These are phyloP conservation scores for Kluyveromyces sp. DNA, from an alignment of 1,139 yeast species.

Conservation along the genomic window DNA sequence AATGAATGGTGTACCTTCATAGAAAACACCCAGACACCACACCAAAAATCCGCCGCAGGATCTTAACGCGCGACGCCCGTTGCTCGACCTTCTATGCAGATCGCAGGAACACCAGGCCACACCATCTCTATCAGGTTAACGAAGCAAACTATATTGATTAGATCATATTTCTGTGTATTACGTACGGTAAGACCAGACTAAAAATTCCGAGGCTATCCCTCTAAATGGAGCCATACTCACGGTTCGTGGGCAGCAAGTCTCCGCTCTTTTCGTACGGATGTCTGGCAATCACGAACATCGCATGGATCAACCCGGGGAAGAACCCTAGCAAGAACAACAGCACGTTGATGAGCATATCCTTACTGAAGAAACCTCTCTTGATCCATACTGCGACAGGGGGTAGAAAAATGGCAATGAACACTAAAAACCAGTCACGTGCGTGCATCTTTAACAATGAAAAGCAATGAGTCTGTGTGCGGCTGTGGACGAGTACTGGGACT, in stretches of 20 bases:
- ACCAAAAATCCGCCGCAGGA: background rate
- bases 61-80: too few relatives aligned
- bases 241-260: conserved; percentile 8
- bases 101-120: too few relatives aligned
- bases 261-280: conserved; percentile 22
- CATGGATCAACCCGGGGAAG: conserved; percentile 71
- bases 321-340: conserved; percentile 71
- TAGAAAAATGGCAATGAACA: conserved; percentile 67
- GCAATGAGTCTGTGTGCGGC: too few relatives aligned
- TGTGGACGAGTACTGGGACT: too few relatives aligned
- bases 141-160: too few relatives aligned
- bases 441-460: conserved; percentile 21
- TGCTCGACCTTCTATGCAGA: conserved; percentile 3
- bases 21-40: background rate
- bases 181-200: too few relatives aligned
- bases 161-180: too few relatives aligned
- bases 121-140: too few relatives aligned
- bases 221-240: conserved; percentile 13
- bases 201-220: too few relatives aligned
- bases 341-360: conserved; percentile 54
- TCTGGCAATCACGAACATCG: conserved; percentile 41
- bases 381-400: conserved; percentile 81
- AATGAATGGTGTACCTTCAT: too few relatives aligned
- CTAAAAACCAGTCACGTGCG: conserved; percentile 72
- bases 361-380: conserved; percentile 64